A percentile compares a stretch with the other conserved stretches of the same genome.
phyloP scores from a whole-genome alignment of 2,329 filamentous ascomycete genomes.

The Phialophora expanda region DNA sequence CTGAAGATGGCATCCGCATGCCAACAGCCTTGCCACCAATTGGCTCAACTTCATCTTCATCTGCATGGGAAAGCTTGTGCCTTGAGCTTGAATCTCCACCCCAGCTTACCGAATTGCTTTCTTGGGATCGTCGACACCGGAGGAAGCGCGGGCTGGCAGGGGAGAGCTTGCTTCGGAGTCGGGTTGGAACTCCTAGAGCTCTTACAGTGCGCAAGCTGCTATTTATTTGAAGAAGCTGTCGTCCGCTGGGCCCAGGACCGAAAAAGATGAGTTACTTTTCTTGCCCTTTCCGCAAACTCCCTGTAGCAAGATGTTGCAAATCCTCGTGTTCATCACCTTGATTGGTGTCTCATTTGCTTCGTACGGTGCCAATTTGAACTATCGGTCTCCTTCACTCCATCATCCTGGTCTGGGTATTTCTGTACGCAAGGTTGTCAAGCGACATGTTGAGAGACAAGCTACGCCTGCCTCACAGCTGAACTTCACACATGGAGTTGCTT shows the following conservation, averaged over 20 bases:
- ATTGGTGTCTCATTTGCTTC: slow-evolving; percentile 27
- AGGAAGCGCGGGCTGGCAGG: slow-evolving; percentile 7
- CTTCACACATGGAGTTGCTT: slow-evolving; percentile 69
- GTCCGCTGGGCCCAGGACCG: background rate
- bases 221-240: slow-evolving; percentile 8
- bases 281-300: background rate
- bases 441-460: slow-evolving; percentile 55
- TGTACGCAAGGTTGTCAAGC: slow-evolving; percentile 65
- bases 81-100: slow-evolving; percentile 7
- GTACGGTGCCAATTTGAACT: slow-evolving; percentile 64
- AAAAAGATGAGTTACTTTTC: slow-evolving; percentile 15
- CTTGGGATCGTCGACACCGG: background rate
- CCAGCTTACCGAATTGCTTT: slow-evolving; percentile 3
- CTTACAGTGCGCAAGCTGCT: slow-evolving; percentile 8
- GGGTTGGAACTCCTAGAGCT: slow-evolving; percentile 12
- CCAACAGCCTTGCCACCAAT: slow-evolving; percentile 12
- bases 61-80: slow-evolving; percentile 17
- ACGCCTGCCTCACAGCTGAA: slow-evolving; percentile 57
- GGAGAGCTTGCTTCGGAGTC: slow-evolving; percentile 1
- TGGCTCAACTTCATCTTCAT: slow-evolving; percentile 5
- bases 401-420: slow-evolving; percentile 68
- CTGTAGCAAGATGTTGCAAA: slow-evolving; percentile 28
- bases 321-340: slow-evolving; percentile 25
- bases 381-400: slow-evolving; percentile 68
- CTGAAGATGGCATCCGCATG: slow-evolving; percentile 8